Percentiles rank a stretch among this genome's conserved stretches.
Conservation (phyloP, 345 rosid species). For the Cochlearia excelsa region DNA sequence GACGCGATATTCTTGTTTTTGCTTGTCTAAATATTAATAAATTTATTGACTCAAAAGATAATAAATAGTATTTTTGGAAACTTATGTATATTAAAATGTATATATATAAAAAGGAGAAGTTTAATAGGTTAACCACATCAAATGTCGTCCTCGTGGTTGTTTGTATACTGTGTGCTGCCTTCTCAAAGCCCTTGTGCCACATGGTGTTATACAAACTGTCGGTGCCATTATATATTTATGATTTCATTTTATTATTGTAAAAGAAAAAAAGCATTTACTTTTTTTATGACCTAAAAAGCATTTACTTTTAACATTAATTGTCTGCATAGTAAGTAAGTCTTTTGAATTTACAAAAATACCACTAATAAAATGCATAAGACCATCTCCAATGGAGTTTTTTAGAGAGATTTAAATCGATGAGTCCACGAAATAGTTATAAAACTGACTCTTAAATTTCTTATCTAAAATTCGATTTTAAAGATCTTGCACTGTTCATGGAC, state of each 20-base stretch:
- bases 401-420: too few species aligned
- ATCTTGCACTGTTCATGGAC: too few species aligned
- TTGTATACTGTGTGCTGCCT: conserved; percentile 31
- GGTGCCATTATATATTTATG: conserved; percentile 33
- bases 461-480: too few species aligned
- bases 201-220: conserved; percentile 42
- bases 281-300: background rate
- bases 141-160: conserved; percentile 40
- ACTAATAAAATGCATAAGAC: too few species aligned
- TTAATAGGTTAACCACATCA: conserved; percentile 36
- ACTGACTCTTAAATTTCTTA: too few species aligned
- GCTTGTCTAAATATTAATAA: background rate
- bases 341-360: too few species aligned
- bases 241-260: background rate
- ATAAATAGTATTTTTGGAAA: background rate
- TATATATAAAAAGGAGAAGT: conserved; percentile 15
- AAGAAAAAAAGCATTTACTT: background rate
- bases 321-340: too few species aligned
- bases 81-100: background rate
- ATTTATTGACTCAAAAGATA: conserved; percentile 19
- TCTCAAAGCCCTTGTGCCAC: conserved; percentile 40
- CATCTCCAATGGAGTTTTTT: too few species aligned
- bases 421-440: too few species aligned
- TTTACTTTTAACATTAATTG: too few species aligned
- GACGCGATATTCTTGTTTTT: too few species aligned